These are phyloP conservation scores for Zea luxurians DNA, from an alignment of 176 grass and related monocot species.

Conservation along the genomic window DNA sequence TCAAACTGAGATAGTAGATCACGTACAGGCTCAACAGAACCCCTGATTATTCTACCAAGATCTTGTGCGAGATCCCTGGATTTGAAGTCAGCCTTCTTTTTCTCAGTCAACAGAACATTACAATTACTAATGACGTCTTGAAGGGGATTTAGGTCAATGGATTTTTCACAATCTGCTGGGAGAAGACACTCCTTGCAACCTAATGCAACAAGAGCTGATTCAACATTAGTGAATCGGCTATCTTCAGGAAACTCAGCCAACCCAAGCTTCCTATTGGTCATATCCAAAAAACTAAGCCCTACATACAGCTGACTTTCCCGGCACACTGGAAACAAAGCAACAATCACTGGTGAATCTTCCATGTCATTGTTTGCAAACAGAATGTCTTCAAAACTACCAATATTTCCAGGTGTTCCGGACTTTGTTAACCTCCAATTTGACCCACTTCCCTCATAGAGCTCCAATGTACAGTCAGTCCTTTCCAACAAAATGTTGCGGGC, in stretches of 20 bases:
- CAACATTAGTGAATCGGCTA: slow-evolving; percentile 87
- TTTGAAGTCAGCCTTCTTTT: slow-evolving; percentile 90
- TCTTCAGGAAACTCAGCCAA: slow-evolving; percentile 90
- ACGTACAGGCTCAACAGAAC: slow-evolving; percentile 80
- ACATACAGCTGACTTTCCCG: slow-evolving; percentile 73
- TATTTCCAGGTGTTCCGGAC: slow-evolving; percentile 91
- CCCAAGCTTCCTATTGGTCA: slow-evolving; percentile 84
- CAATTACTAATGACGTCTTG: slow-evolving; percentile 68
- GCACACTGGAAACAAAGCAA: slow-evolving; percentile 71
- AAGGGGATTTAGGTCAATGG: slow-evolving; percentile 73
- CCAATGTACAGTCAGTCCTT: slow-evolving; percentile 80
- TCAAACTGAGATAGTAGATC: slow-evolving; percentile 90
- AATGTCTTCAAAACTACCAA: slow-evolving; percentile 95
- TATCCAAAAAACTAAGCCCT: slow-evolving; percentile 88
- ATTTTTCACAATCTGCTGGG: slow-evolving; percentile 71
- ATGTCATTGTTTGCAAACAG: slow-evolving; percentile 98
- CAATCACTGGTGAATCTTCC: slow-evolving; percentile 83
- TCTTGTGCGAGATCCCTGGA: slow-evolving; percentile 88
- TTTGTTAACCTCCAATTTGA: slow-evolving; percentile 89
- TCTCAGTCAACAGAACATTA: slow-evolving; percentile 72
- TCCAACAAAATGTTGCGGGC: slow-evolving; percentile 87
- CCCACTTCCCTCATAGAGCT: slow-evolving; percentile 91
- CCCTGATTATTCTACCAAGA: slow-evolving; percentile 87
- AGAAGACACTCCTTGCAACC: slow-evolving; percentile 97
- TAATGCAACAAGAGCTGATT: slow-evolving; percentile 80